These are phyloP conservation scores for Medakamo hakoo DNA, from an alignment of 139 green algal genomes.

Conservation along the genomic window DNA sequence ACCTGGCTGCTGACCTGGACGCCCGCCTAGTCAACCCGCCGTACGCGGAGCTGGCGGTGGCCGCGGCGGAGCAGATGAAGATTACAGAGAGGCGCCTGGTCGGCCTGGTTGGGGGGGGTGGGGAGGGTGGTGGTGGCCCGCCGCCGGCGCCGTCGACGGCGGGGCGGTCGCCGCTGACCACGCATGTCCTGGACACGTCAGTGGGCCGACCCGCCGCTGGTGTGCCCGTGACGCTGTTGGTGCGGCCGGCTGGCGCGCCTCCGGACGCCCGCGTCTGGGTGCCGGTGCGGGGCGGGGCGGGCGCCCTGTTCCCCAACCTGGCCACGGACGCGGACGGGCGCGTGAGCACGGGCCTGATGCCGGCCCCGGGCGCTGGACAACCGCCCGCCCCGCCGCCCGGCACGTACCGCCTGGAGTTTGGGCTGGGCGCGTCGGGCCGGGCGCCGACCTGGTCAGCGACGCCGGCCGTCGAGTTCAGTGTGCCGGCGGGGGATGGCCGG, in stretches of 20 bases:
- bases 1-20: slow-evolving; percentile 50
- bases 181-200: slow-evolving; percentile 79
- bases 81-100: slow-evolving; percentile 85
- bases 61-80: slow-evolving; percentile 81
- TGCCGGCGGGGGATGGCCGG: slow-evolving; percentile 21
- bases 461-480: background rate
- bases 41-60: slow-evolving; percentile 39
- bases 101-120: slow-evolving; percentile 22
- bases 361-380: slow-evolving; percentile 7
- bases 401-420: background rate
- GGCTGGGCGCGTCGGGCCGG: no score
- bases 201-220: slow-evolving; percentile 58
- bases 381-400: background rate
- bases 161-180: slow-evolving; percentile 73
- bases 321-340: slow-evolving; percentile 41
- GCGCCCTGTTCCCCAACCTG: slow-evolving; percentile 59
- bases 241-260: slow-evolving; percentile 11
- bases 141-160: background rate
- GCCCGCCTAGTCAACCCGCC: slow-evolving; percentile 42
- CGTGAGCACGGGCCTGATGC: background rate
- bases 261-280: slow-evolving; percentile 29
- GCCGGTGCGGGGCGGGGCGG: no score
- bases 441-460: background rate
- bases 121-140: background rate
- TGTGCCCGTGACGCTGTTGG: slow-evolving; percentile 45